Base-by-base conservation (phyloP, 2,329 filamentous ascomycete genomes). In the Colletotrichum sp. region DNA sequence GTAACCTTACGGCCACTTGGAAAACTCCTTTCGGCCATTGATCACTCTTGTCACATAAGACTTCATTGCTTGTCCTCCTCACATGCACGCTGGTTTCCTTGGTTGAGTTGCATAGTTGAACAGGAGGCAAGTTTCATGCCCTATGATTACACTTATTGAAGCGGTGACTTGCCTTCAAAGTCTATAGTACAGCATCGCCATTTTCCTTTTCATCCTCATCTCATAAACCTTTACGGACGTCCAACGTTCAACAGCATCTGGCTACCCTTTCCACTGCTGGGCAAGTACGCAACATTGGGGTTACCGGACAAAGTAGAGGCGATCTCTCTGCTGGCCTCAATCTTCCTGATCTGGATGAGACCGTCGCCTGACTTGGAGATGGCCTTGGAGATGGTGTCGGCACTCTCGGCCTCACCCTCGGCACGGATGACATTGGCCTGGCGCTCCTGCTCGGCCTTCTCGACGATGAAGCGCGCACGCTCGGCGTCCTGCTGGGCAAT, bases 401-500 rank as follows among this genome's bases (percentile, higher is more conserved):
- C 97, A 82, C 94, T 95, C 91, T 99, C 96, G 80, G 96, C 96
- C 88, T 99, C 97, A 84, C 97, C 97, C 91, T 99, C 97, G 68
- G 97, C 97, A 72, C 97, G 93, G 86, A 99, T 99, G 82, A 99
- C 97, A 88, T 97, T 99, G 81, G 97, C 97, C 89, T 99, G 97
- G 82, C 97, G 92, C 89, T 99, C 97, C 90, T 99, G 97, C 91
- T 99, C 97, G 77, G 97, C 97, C 86, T 95, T 95, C 91, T 99
- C 97, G 85, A 99, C 97, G 81, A 99, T 98, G 90, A 99, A 99
- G 80, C 97, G 92, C 65, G 97, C 97, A 79, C 97, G 92, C 91
- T 99, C 97, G 78, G 97, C 97, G 84, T 99, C 97, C 88, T 99
- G 97, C 89, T 99, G 97, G 72, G 97, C 97, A 86, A 99, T 99